A percentile compares a stretch with the other conserved stretches of the same genome.
Conservation (phyloP, 176 grass and related monocot species). For the Typha latifolia region DNA sequence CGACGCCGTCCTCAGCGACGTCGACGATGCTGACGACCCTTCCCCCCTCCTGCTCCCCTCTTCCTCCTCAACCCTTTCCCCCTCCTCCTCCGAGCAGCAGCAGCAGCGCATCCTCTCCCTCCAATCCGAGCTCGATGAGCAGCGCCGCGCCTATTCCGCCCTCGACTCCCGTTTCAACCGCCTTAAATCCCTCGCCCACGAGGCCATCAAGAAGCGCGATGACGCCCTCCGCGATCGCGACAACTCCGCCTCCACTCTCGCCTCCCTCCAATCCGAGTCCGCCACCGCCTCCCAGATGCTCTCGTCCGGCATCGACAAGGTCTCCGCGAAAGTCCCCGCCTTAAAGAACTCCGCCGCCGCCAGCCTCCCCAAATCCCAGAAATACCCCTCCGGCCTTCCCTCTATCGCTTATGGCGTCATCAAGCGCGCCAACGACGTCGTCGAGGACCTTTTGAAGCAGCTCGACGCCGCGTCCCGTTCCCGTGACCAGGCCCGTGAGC, state of each 20-base stretch:
- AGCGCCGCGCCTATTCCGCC: slow-evolving; percentile 44
- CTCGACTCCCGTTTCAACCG: slow-evolving; percentile 36
- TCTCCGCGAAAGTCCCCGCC: slow-evolving; percentile 60
- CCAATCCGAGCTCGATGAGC: slow-evolving; percentile 57
- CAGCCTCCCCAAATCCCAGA: slow-evolving; percentile 61
- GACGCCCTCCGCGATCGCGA: slow-evolving; percentile 28
- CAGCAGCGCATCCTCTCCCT: slow-evolving; percentile 44
- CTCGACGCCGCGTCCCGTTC: slow-evolving; percentile 50
- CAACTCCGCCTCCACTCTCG: slow-evolving; percentile 21
- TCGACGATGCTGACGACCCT: slow-evolving; percentile 55
- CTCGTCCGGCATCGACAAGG: slow-evolving; percentile 62
- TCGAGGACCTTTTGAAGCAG: slow-evolving; percentile 72
- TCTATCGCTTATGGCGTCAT: slow-evolving; percentile 72
- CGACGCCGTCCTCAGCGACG: slow-evolving; percentile 63
- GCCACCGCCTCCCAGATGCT: slow-evolving; percentile 81
- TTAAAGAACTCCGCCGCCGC: slow-evolving; percentile 28
- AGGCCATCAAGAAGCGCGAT: slow-evolving; percentile 67
- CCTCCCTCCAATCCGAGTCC: slow-evolving; percentile 51
- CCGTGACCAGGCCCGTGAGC: slow-evolving; percentile 52
- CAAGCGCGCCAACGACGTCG: slow-evolving; percentile 90
- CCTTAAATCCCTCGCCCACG: slow-evolving; percentile 52
- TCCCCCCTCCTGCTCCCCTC: slow-evolving; percentile 13
- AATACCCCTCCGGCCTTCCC: slow-evolving; percentile 73
- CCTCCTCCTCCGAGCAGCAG: slow-evolving; percentile 4
- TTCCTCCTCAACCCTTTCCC: slow-evolving; percentile 8